Conservation (phyloP, 1,284 basidiomycete species). For the Sporisorium reilianum region DNA sequence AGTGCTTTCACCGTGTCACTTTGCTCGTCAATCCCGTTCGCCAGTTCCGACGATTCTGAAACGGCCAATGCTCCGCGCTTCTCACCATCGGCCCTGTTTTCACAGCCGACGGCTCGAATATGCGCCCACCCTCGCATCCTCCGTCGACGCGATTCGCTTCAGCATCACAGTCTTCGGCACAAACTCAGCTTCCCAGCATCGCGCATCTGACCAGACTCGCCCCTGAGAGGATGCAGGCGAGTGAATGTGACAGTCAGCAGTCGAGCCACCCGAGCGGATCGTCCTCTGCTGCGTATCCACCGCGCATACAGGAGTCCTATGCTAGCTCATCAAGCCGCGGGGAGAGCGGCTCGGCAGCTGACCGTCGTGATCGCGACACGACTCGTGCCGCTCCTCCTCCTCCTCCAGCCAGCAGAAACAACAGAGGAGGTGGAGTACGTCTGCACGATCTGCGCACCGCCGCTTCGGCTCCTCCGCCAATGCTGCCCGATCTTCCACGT, state of each 20-base stretch:
- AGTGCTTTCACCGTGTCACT: neutral
- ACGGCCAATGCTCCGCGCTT: neutral
- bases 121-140: conserved; percentile 22
- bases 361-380: neutral
- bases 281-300: neutral
- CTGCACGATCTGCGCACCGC: conserved; percentile 15
- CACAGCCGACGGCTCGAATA: conserved; percentile 12
- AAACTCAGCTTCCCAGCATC: conserved; percentile 9
- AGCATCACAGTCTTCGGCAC: neutral
- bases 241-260: neutral
- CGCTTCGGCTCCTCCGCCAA: conserved; percentile 30
- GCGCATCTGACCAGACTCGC: conserved; percentile 4
- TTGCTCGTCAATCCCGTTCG: neutral
- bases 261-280: conserved; percentile 3
- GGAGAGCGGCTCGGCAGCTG: neutral
- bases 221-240: conserved; percentile 1
- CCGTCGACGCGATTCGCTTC: neutral
- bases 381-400: neutral
- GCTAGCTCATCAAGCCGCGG: neutral
- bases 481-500: conserved; percentile 29
- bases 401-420: neutral
- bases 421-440: neutral
- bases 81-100: neutral
- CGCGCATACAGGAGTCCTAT: conserved; percentile 1
- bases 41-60: conserved; percentile 9